A percentile compares a stretch with the other conserved stretches of the same genome.
Conservation (phyloP, 2,329 filamentous ascomycete genomes). For the Ceratocystis cacaofunesta region DNA sequence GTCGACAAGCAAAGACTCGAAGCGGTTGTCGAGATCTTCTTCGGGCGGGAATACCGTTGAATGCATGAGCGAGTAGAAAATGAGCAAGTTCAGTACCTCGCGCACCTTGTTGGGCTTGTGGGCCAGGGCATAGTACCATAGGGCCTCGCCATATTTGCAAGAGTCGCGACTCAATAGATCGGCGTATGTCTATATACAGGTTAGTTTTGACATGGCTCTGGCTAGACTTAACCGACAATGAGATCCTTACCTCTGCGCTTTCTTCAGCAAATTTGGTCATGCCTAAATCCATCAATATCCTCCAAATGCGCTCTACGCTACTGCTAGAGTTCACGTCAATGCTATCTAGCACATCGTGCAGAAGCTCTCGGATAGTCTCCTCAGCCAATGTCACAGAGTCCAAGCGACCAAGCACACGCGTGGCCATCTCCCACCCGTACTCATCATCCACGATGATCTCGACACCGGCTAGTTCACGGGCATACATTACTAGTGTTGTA, state of each 20-base stretch:
- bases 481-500: conserved; percentile 62
- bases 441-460: conserved; percentile 34
- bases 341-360: conserved; percentile 48
- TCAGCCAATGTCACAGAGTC: conserved; percentile 58
- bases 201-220: conserved; percentile 20
- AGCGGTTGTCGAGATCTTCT: conserved; percentile 55
- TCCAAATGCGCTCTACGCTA: conserved; percentile 70
- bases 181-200: conserved; percentile 53
- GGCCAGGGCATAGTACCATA: conserved; percentile 82
- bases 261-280: conserved; percentile 65
- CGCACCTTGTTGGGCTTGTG: conserved; percentile 67
- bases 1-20: conserved; percentile 54
- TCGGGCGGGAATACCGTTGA: conserved; percentile 64
- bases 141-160: conserved; percentile 67
- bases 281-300: conserved; percentile 60
- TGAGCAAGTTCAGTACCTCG: conserved; percentile 72
- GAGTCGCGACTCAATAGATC: conserved; percentile 58
- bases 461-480: conserved; percentile 47
- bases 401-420: conserved; percentile 68
- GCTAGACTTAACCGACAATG: background rate
- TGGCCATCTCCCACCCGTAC: conserved; percentile 81
- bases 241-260: conserved; percentile 60
- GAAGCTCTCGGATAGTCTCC: conserved; percentile 56
- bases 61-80: conserved; percentile 73
- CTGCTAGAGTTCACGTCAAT: conserved; percentile 50